A percentile compares a stretch with the other conserved stretches of the same genome.
Conservation (phyloP, 139 green algal species). For the Auxenochlorella pyrenoidosa region DNA sequence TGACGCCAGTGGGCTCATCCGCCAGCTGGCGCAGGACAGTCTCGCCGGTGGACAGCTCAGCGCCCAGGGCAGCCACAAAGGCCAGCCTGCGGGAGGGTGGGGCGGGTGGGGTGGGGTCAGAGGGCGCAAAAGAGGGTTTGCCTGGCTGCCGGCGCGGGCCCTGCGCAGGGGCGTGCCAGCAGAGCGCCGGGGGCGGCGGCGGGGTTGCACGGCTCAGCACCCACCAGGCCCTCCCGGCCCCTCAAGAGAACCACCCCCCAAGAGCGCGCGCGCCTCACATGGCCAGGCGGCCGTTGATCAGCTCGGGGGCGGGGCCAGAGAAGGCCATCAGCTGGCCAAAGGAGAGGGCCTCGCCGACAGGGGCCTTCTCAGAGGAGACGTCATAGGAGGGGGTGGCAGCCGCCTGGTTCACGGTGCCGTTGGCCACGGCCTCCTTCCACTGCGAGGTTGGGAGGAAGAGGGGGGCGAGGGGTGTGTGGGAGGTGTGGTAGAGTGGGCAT, state of each 20-base stretch:
- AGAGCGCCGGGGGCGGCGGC: too few relatives aligned
- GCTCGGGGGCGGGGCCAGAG: constrained; percentile 61
- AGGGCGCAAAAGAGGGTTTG: too few relatives aligned
- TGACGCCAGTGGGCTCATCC: constrained; percentile 34
- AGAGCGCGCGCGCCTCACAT: constrained; percentile 51
- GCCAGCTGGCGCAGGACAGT: constrained; percentile 51
- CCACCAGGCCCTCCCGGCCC: too few relatives aligned
- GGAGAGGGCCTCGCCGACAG: neutral
- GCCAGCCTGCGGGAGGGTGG: constrained; percentile 18
- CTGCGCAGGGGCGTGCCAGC: too few relatives aligned
- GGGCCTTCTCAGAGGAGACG: neutral
- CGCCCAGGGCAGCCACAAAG: constrained; percentile 54
- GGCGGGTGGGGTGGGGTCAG: too few relatives aligned
- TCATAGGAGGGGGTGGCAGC: neutral
- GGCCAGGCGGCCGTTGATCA: constrained; percentile 66
- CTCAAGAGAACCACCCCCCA: too few relatives aligned
- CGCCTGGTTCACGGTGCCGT: constrained; percentile 5
- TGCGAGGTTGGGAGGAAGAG: neutral
- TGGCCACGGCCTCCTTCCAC: constrained; percentile 32
- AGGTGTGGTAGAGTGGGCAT: neutral
- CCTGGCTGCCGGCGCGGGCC: too few relatives aligned
- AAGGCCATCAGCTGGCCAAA: constrained; percentile 60
- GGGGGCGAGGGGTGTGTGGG: neutral
- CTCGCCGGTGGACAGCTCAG: constrained; percentile 54
- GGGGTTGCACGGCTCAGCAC: too few relatives aligned